phyloP scores from a whole-genome alignment of 768 basidiomycete species.

The Tulasnella sp. region DNA sequence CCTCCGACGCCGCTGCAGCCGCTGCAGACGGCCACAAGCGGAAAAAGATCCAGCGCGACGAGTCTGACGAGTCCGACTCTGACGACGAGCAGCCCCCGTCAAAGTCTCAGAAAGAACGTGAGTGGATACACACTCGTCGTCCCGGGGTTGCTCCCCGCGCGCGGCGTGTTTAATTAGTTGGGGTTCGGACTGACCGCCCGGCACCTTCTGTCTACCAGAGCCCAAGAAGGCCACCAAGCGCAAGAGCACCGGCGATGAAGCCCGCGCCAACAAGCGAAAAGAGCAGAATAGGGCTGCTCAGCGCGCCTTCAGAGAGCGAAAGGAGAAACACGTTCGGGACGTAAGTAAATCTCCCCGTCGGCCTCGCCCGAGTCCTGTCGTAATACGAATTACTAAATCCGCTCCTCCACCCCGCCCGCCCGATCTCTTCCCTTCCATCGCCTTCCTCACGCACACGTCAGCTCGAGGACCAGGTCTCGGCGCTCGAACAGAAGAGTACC shows the following conservation, averaged over 20 bases:
- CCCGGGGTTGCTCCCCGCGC: neutral
- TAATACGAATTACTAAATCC: neutral
- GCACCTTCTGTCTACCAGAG: neutral
- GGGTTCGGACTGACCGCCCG: neutral
- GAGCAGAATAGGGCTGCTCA: conserved; percentile 98
- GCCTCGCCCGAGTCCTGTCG: neutral
- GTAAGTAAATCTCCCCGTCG: conserved; percentile 53
- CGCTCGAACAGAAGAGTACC: conserved; percentile 81
- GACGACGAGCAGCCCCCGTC: conserved; percentile 59
- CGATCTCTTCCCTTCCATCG: conserved; percentile 21
- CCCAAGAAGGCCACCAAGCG: conserved; percentile 38
- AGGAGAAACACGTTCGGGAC: conserved; percentile 96
- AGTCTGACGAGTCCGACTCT: conserved; percentile 53
- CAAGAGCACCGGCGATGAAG: conserved; percentile 60
- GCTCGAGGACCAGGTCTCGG: conserved; percentile 90
- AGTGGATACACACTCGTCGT: conserved; percentile 29
- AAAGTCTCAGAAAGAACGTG: conserved; percentile 68
- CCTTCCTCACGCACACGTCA: conserved; percentile 42
- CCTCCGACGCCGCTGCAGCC: conserved; percentile 36
- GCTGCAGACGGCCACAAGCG: conserved; percentile 56
- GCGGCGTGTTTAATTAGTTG: conserved; percentile 19
- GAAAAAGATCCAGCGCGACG: conserved; percentile 59
- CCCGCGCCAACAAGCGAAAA: conserved; percentile 82
- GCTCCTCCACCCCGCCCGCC: neutral
- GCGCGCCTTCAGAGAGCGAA: conserved; percentile 94